phyloP scores from a whole-genome alignment of 2,329 filamentous ascomycete species.

The Rutstroemia sp. region DNA sequence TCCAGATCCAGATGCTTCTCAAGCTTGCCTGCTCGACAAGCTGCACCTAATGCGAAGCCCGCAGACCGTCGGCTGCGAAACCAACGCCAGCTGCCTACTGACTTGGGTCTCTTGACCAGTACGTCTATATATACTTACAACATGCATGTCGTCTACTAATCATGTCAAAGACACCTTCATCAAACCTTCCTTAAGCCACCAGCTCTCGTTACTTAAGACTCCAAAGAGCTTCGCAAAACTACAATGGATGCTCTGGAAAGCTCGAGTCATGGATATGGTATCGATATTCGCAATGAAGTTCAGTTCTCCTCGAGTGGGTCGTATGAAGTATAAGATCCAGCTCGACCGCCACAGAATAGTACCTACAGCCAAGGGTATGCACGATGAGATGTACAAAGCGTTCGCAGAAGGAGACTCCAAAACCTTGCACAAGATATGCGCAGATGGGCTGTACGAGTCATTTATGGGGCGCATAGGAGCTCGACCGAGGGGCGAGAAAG shows the following conservation, averaged over 20 bases:
- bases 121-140: conserved; percentile 5
- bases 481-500: conserved; percentile 38
- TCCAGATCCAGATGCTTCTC: conserved; percentile 20
- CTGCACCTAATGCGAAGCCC: not conserved
- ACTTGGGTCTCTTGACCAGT: conserved; percentile 24
- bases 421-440: conserved; percentile 46
- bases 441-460: conserved; percentile 41
- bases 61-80: not conserved
- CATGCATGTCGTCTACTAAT: not conserved
- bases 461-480: conserved; percentile 47
- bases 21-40: conserved; percentile 10
- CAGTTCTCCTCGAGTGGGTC: conserved; percentile 12
- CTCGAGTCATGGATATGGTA: conserved; percentile 18
- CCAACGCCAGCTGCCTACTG: conserved; percentile 5
- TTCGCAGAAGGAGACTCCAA: conserved; percentile 51
- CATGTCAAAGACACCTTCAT: conserved; percentile 31
- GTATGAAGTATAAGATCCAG: conserved; percentile 27
- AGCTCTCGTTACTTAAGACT: conserved; percentile 24
- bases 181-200: conserved; percentile 26
- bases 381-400: conserved; percentile 53
- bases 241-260: conserved; percentile 23
- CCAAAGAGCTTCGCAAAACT: conserved; percentile 24
- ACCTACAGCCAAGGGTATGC: conserved; percentile 50
- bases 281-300: conserved; percentile 16
- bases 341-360: conserved; percentile 36